A percentile compares a stretch with the other conserved stretches of the same genome.
Conservation (phyloP, 129 eudicot species). For the Glebionis coronaria region DNA sequence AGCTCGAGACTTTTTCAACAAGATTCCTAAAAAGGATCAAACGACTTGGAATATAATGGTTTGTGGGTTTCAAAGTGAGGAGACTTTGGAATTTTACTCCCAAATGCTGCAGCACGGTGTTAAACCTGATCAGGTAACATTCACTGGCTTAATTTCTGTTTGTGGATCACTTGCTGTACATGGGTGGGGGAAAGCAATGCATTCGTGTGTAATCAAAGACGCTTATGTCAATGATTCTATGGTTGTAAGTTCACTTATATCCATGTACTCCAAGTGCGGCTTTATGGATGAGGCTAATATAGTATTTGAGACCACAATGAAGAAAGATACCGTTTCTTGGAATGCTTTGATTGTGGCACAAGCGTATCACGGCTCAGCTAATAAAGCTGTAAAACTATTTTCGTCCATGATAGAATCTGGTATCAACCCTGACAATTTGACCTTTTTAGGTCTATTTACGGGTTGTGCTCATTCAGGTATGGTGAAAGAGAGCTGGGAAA, state of each 20-base stretch:
- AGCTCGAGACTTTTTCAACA: slow-evolving; percentile 40
- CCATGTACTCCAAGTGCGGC: slow-evolving; percentile 84
- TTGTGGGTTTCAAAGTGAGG: slow-evolving; percentile 49
- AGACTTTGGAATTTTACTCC: slow-evolving; percentile 40
- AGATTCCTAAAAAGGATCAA: slow-evolving; percentile 47
- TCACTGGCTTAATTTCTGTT: slow-evolving; percentile 41
- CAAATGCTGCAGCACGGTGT: slow-evolving; percentile 53
- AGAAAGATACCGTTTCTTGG: slow-evolving; percentile 26
- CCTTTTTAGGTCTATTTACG: slow-evolving; percentile 54
- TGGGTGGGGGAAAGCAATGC: slow-evolving; percentile 56
- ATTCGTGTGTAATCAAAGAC: slow-evolving; percentile 39
- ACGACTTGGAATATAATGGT: slow-evolving; percentile 72
- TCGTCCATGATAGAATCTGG: slow-evolving; percentile 46
- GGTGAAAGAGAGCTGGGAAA: slow-evolving; percentile 47
- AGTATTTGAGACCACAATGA: slow-evolving; percentile 33
- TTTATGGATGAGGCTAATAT: slow-evolving; percentile 41
- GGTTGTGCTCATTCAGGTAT: slow-evolving; percentile 72
- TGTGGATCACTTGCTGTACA: slow-evolving; percentile 55
- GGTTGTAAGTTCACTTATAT: slow-evolving; percentile 56
- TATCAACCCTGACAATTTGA: slow-evolving; percentile 46
- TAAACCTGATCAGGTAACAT: slow-evolving; percentile 59
- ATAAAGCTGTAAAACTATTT: slow-evolving; percentile 45
- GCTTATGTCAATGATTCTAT: slow-evolving; percentile 36
- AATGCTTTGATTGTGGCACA: slow-evolving; percentile 64
- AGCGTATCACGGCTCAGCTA: slow-evolving; percentile 54